A percentile compares a stretch with the other conserved stretches of the same genome.
Evolutionary conservation across 345 rosid species (phyloP).

Genomic region (Aquilaria yunnanensis): DNA sequence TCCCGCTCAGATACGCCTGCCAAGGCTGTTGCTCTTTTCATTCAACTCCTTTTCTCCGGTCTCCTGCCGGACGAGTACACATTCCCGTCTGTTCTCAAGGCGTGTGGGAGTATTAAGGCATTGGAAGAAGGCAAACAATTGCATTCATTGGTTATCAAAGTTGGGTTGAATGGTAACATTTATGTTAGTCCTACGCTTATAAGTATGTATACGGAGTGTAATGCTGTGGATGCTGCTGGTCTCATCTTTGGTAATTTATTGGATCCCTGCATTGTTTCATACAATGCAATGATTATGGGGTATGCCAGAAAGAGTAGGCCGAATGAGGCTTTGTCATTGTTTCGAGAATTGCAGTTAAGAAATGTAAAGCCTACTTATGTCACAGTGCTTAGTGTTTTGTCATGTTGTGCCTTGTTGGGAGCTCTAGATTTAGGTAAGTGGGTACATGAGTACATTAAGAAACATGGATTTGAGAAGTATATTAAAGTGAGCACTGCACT

Average conservation of each 20-base stretch:
- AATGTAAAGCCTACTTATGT: constrained; percentile 60
- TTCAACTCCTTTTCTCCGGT: constrained; percentile 32
- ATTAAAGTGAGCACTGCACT: constrained; percentile 75
- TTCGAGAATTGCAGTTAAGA: constrained; percentile 60
- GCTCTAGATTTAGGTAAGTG: constrained; percentile 79
- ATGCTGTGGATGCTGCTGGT: constrained; percentile 55
- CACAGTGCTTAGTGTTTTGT: constrained; percentile 68
- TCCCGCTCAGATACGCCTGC: constrained; percentile 36
- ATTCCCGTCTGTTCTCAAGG: constrained; percentile 64
- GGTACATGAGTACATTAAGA: constrained; percentile 68
- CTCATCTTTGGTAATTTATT: constrained; percentile 45
- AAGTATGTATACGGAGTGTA: constrained; percentile 60
- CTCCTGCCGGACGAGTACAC: constrained; percentile 58
- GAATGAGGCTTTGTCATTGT: constrained; percentile 63
- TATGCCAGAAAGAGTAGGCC: constrained; percentile 64
- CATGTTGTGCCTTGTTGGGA: constrained; percentile 80
- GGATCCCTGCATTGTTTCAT: constrained; percentile 64
- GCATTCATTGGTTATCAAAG: constrained; percentile 46
- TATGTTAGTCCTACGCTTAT: constrained; percentile 67
- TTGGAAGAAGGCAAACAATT: constrained; percentile 54
- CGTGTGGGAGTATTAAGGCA: constrained; percentile 42
- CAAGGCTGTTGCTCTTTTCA: constrained; percentile 38
- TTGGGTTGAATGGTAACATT: constrained; percentile 38
- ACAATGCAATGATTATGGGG: constrained; percentile 69
- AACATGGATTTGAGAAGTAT: constrained; percentile 35